Evolutionary conservation across 2,329 filamentous ascomycete species (phyloP), one percentile per base, ranked within the genome.

Genomic region (Lecanicillium sp.): DNA sequence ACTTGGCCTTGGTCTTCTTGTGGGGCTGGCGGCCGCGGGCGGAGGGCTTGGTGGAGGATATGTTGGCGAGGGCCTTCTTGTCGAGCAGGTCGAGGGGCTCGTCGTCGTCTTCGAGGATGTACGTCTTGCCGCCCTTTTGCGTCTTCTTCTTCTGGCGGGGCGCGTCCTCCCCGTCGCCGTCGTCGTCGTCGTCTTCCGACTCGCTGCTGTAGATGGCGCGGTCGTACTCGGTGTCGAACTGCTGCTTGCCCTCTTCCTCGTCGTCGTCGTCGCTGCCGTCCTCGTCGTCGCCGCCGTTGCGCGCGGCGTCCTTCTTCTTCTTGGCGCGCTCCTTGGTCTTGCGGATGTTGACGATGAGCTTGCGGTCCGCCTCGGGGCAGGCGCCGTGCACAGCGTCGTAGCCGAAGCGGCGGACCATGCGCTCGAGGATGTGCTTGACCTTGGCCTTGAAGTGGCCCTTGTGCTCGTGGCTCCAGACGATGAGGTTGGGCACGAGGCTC

Each of bases 381-480:
- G 87, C 75, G 55, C 80, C 79, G 67, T 93, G 87, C 11, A 98
- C 79, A 24, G 81, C 68, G 2, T 91, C 85, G 38, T 86, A 86
- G 40, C 93, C 90, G 61, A 96, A 97, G 49, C 91, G 83, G 40
- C 91, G 82, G 19, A 97, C 86, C 78, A 96, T 89, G 44, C 93
- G 83, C 70, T 98, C 93, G 14, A 98, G 72, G 54, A 98, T 97
- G 62, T 96, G 90, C 80, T 96, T 97, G 57, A 98, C 90, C 73
- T 97, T 98, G 42, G 87, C 84, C 60, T 91, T 89, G 72, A 98
- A 93, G 63, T 95, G 90, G 11, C 90, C 90, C 72, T 97, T 97
- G 74, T 98, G 94, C 68, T 98, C 93, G 66, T 96, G 89, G 62
- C 87, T 90, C 91, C 93, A 98, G 35, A 90, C 82, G 75, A 97